Evolutionary conservation across 768 basidiomycete genomes (phyloP).

Genomic region (Cytidiella melzeri): DNA sequence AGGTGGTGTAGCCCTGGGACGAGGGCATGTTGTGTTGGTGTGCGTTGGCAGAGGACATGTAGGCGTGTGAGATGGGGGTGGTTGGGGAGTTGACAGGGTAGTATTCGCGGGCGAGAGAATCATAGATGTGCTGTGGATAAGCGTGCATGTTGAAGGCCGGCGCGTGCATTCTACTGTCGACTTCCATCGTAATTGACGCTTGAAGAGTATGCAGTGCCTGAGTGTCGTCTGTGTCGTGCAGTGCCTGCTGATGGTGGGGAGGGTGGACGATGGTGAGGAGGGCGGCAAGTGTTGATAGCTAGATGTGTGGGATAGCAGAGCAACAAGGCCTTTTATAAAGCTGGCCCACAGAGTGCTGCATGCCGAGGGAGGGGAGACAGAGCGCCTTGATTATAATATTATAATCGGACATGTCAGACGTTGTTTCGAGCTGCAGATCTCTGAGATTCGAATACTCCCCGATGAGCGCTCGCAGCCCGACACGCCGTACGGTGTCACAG

Average conservation of each 20-base stretch:
- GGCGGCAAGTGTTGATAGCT: too few species aligned
- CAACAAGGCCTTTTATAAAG: too few species aligned
- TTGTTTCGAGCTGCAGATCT: too few species aligned
- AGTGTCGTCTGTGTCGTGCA: conserved; percentile 11
- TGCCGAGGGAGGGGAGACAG: too few species aligned
- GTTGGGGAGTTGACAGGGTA: conserved; percentile 8
- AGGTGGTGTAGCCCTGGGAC: conserved; percentile 1
- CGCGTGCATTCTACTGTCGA: conserved; percentile 19
- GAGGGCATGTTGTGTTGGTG: neutral
- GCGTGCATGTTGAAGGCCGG: conserved; percentile 14
- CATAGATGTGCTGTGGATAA: conserved; percentile 13
- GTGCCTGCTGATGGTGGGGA: conserved; percentile 12
- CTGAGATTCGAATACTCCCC: too few species aligned
- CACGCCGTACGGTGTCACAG: too few species aligned
- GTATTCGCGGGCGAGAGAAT: conserved; percentile 11
- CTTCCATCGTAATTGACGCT: conserved; percentile 19
- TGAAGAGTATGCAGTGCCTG: conserved; percentile 12
- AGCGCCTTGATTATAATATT: conserved; percentile 13
- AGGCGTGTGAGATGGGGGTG: neutral
- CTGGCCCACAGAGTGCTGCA: too few species aligned
- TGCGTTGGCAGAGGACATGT: conserved; percentile 7
- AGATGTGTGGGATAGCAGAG: too few species aligned
- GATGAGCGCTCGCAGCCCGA: too few species aligned
- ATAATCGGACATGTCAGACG: too few species aligned
- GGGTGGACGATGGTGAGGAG: too few species aligned